phyloP scores from a whole-genome alignment of 2,329 filamentous ascomycete species.

The Parastagonospora nodorum region DNA sequence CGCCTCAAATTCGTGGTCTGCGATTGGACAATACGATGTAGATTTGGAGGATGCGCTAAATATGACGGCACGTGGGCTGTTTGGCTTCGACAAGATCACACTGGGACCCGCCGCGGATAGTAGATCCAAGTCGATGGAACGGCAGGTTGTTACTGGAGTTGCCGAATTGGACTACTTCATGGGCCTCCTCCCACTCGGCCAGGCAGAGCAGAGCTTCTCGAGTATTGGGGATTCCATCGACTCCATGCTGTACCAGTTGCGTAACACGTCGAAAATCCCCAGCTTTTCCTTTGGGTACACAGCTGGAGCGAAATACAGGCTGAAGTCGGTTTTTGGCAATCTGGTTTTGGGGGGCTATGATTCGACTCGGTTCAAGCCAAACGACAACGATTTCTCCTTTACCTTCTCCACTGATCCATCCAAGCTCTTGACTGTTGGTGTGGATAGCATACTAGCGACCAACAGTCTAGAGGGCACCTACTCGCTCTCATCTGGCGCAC shows the following conservation, averaged over 20 bases:
- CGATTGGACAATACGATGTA: conserved; percentile 39
- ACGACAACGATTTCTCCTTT: conserved; percentile 36
- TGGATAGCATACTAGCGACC: conserved; percentile 39
- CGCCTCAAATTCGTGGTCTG: conserved; percentile 37
- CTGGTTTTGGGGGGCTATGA: conserved; percentile 52
- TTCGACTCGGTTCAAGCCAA: conserved; percentile 40
- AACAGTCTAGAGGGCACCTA: conserved; percentile 42
- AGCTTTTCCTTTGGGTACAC: conserved; percentile 44
- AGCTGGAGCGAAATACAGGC: conserved; percentile 41
- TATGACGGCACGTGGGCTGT: conserved; percentile 32
- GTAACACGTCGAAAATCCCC: conserved; percentile 36
- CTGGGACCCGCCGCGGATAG: conserved; percentile 30
- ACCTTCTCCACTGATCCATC: conserved; percentile 40
- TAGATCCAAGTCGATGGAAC: conserved; percentile 24
- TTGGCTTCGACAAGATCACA: conserved; percentile 39
- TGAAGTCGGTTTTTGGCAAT: conserved; percentile 41
- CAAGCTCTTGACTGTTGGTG: conserved; percentile 38
- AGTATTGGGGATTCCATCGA: conserved; percentile 31
- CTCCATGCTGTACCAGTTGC: conserved; percentile 35
- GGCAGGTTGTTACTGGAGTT: conserved; percentile 37
- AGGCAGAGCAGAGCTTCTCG: conserved; percentile 36
- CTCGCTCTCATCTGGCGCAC: conserved; percentile 34
- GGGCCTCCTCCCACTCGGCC: conserved; percentile 37
- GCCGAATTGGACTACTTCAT: conserved; percentile 37
- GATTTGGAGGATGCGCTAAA: conserved; percentile 37